phyloP scores from a whole-genome alignment of 148 eudicot species.

The Rhododendron mucronatum region DNA sequence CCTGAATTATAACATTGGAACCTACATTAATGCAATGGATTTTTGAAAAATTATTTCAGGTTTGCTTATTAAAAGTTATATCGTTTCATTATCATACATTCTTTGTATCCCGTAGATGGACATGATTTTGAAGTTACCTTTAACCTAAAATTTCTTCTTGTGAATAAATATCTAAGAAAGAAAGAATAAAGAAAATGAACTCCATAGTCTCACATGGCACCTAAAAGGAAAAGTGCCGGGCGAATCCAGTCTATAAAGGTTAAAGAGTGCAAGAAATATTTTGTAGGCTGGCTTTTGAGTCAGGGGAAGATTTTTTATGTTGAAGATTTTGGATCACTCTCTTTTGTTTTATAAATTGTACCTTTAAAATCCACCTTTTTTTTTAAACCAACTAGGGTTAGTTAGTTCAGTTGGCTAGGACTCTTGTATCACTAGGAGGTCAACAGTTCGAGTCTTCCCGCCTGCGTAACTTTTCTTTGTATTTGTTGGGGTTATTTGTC shows the following conservation, averaged over 20 bases:
- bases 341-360: not conserved
- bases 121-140: not conserved
- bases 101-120: not conserved
- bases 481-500: too few relatives aligned
- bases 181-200: not conserved
- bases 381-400: not conserved
- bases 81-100: not conserved
- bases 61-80: too few relatives aligned
- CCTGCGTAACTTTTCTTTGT: too few relatives aligned
- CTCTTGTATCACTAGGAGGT: too few relatives aligned
- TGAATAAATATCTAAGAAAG: not conserved
- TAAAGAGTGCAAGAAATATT: not conserved
- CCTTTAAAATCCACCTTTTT: not conserved
- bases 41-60: not conserved
- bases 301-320: not conserved
- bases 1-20: too few relatives aligned
- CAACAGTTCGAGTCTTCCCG: too few relatives aligned
- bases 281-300: not conserved
- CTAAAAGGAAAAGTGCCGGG: not conserved
- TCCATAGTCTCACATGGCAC: not conserved
- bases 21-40: not conserved
- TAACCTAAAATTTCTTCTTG: not conserved
- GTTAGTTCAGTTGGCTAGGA: too few relatives aligned
- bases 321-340: not conserved
- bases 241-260: not conserved